Evolutionary conservation across 768 basidiomycete genomes (phyloP).

Genomic region (Russula earlei): DNA sequence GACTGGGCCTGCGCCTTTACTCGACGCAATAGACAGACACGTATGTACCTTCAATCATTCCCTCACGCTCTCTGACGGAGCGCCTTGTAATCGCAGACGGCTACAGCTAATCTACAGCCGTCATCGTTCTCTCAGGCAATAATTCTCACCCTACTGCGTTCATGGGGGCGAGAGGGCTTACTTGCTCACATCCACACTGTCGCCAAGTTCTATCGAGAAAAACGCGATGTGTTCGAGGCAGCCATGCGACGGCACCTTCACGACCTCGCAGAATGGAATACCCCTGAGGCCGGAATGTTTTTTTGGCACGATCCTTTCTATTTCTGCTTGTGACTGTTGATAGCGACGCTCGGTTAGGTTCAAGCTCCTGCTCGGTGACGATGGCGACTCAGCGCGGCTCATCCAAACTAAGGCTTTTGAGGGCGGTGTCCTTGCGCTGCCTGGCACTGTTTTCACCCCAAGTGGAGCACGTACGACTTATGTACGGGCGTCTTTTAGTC

Average conservation of each 20-base stretch:
- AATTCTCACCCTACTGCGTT: slow-evolving; percentile 43
- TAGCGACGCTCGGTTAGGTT: slow-evolving; percentile 39
- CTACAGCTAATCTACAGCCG: slow-evolving; percentile 55
- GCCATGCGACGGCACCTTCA: slow-evolving; percentile 69
- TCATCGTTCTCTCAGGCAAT: slow-evolving; percentile 59
- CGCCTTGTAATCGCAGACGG: slow-evolving; percentile 37
- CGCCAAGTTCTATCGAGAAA: slow-evolving; percentile 62
- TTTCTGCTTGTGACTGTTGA: slow-evolving; percentile 1
- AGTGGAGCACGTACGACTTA: slow-evolving; percentile 58
- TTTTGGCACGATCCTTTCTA: slow-evolving; percentile 49
- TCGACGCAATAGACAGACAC: slow-evolving; percentile 62
- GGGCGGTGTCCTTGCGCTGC: slow-evolving; percentile 81
- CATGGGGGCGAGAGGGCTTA: slow-evolving; percentile 77
- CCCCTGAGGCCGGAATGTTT: slow-evolving; percentile 81
- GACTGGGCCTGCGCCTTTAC: slow-evolving; percentile 59
- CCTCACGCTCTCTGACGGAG: not conserved
- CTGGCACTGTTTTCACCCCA: slow-evolving; percentile 76
- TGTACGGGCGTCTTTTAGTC: slow-evolving; percentile 77
- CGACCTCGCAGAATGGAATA: slow-evolving; percentile 64
- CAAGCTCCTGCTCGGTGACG: slow-evolving; percentile 57
- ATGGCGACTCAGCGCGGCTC: slow-evolving; percentile 43
- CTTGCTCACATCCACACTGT: slow-evolving; percentile 56
- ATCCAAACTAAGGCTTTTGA: slow-evolving; percentile 69
- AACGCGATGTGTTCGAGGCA: slow-evolving; percentile 68
- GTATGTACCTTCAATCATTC: slow-evolving; percentile 32